These are phyloP conservation scores for Solanum hybrid DNA, from an alignment of 305 asterid species.

Conservation along the genomic window DNA sequence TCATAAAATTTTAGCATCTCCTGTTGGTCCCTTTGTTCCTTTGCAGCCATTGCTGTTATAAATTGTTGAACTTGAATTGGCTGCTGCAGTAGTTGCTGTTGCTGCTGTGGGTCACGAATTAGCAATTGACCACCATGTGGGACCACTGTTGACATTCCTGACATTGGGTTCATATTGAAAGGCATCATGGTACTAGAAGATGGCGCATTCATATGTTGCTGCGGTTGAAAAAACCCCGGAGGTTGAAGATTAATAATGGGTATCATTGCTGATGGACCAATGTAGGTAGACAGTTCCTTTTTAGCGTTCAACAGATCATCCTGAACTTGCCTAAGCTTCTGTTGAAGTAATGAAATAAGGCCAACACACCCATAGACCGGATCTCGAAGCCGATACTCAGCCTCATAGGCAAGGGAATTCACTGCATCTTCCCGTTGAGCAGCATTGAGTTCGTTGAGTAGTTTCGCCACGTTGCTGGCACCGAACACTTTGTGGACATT, in stretches of 20 bases:
- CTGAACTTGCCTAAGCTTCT: slow-evolving; percentile 48
- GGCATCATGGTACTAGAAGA: slow-evolving; percentile 40
- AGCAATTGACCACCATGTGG: slow-evolving; percentile 31
- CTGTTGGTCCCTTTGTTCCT: slow-evolving; percentile 32
- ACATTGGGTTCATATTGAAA: slow-evolving; percentile 34
- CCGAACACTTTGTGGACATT: slow-evolving; percentile 82
- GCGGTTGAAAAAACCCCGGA: slow-evolving; percentile 29
- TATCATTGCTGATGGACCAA: slow-evolving; percentile 51
- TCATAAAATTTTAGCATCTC: slow-evolving; percentile 55
- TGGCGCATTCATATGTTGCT: slow-evolving; percentile 18
- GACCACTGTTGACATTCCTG: slow-evolving; percentile 38
- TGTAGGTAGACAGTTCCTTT: slow-evolving; percentile 53
- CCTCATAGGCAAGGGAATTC: slow-evolving; percentile 72
- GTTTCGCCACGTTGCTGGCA: slow-evolving; percentile 73
- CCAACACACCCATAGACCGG: slow-evolving; percentile 95
- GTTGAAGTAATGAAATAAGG: slow-evolving; percentile 60
- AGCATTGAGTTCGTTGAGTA: slow-evolving; percentile 55
- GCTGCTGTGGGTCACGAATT: slow-evolving; percentile 42
- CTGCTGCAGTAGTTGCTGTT: slow-evolving; percentile 47
- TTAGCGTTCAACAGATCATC: slow-evolving; percentile 49
- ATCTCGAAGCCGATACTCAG: slow-evolving; percentile 58
- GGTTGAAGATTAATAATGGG: slow-evolving; percentile 30
- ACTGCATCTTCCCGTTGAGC: slow-evolving; percentile 75
- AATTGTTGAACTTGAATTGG: slow-evolving; percentile 39
- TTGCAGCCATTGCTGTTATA: slow-evolving; percentile 25